These are phyloP conservation scores for Eucalyptus sp. DNA, from an alignment of 345 rosid species.

Conservation along the genomic window DNA sequence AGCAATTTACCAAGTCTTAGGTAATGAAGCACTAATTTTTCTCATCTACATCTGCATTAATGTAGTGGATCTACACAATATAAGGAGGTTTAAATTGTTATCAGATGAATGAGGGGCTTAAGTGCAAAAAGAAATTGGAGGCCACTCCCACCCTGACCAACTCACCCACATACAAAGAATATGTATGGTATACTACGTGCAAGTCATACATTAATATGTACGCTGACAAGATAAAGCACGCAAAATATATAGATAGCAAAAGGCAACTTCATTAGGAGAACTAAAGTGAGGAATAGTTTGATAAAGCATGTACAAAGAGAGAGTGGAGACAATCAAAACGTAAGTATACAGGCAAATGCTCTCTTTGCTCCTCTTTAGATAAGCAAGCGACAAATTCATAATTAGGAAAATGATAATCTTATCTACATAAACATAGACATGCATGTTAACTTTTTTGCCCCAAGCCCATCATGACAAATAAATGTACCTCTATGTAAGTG, in stretches of 20 bases:
- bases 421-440: not conserved
- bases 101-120: not conserved
- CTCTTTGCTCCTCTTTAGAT: not conserved
- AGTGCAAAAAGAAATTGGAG: not conserved
- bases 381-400: not conserved
- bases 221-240: not conserved
- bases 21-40: not conserved
- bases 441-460: not conserved
- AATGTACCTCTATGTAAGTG: conserved; percentile 64
- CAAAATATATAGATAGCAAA: not conserved
- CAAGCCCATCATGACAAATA: not conserved
- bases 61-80: not conserved
- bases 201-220: not conserved
- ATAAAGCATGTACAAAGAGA: not conserved
- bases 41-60: not conserved
- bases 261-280: not conserved
- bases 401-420: not conserved
- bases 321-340: not conserved
- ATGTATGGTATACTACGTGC: not conserved
- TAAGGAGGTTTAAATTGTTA: not conserved
- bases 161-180: not conserved
- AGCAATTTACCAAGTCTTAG: not conserved
- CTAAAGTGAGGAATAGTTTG: not conserved
- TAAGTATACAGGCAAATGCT: not conserved
- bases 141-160: not conserved